Base-by-base conservation (phyloP, 257 asterid genomes). In the Nicotiana tomentosiformis region DNA sequence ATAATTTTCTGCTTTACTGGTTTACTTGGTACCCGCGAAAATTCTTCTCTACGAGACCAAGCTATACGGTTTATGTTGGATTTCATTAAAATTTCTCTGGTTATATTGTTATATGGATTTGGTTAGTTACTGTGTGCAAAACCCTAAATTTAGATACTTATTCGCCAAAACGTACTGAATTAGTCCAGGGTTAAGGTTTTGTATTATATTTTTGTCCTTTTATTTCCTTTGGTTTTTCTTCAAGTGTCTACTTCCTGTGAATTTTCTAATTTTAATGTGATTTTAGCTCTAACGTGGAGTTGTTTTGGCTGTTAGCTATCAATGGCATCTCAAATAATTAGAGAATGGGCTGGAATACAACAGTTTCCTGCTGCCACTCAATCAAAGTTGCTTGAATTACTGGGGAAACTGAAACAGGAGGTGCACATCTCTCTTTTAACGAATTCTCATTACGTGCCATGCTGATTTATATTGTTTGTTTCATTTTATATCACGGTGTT, bases 321-420 rank as follows among this genome's bases (percentile, higher is more conserved):
- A 68, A 96, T 96, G 99, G 97, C 98, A 70, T 89, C 87, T n/a
- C 97, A 90, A 61, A 35, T 92, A 43, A 85, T 93, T 49, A 92
- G 87, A 89, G 99, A 96, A 87, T 96, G 99, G 99, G 84, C 91
- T 20, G 95, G 96, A 65, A 90, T 96, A 62, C 97, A 93, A 86
- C 96, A 93, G 87, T 96, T 96, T 84, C 99, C 99, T 16, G 89
- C 91, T 20, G 97, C 98, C 51, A 96, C 98, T 60, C 98, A 94
- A 89, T 92, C 92, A 82, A 94, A 93, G 85, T 81, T 96, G 95
- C 94, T 90, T 81, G 97, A 92, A 70, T 89, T 94, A 91, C 76
- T 96, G 88, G 91, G 90, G 10, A 93, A 93, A 83, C 85, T 96
- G 70, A 96, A 96, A 90, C 88, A 83, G 78, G 91, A 94, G 98